phyloP scores from a whole-genome alignment of 805 yeast genomes.

The Yamadazyma sp. region DNA sequence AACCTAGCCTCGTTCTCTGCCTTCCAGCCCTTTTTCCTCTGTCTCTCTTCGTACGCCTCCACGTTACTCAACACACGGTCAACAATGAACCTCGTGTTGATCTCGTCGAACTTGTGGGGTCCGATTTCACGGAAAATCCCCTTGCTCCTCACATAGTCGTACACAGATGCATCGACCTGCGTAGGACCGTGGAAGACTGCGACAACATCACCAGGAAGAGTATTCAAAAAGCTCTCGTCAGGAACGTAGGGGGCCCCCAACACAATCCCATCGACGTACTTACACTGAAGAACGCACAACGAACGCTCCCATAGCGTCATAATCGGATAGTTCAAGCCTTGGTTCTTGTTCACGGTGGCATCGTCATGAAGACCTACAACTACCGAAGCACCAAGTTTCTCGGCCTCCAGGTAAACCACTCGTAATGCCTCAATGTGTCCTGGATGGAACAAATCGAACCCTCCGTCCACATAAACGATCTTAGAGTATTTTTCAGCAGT shows the following conservation, averaged over 20 bases:
- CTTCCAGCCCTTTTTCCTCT: slow-evolving; percentile 82
- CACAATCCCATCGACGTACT: slow-evolving; percentile 75
- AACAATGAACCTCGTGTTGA: slow-evolving; percentile 72
- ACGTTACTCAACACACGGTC: slow-evolving; percentile 69
- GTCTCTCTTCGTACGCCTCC: slow-evolving; percentile 79
- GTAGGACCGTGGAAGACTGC: slow-evolving; percentile 63
- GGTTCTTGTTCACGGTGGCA: slow-evolving; percentile 49
- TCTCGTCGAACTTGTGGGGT: slow-evolving; percentile 58
- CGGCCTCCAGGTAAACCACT: slow-evolving; percentile 34
- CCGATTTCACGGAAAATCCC: slow-evolving; percentile 45
- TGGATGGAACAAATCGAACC: slow-evolving; percentile 89
- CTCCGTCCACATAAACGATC: slow-evolving; percentile 69
- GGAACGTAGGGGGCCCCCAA: slow-evolving; percentile 67
- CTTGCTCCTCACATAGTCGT: slow-evolving; percentile 29
- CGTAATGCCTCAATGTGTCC: slow-evolving; percentile 82
- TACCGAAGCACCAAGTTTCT: slow-evolving; percentile 39
- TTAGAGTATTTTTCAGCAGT: slow-evolving; percentile 19
- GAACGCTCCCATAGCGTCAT: slow-evolving; percentile 88
- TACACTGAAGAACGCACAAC: slow-evolving; percentile 84
- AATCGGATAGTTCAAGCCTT: slow-evolving; percentile 71
- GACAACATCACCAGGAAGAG: slow-evolving; percentile 38
- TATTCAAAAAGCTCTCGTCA: slow-evolving; percentile 35
- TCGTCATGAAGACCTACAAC: slow-evolving; percentile 72
- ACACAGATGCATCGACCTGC: slow-evolving; percentile 32
- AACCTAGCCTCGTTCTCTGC: slow-evolving; percentile 43